phyloP scores from a whole-genome alignment of 352 stramenopile genomes.

The Phytophthora foliorum region DNA sequence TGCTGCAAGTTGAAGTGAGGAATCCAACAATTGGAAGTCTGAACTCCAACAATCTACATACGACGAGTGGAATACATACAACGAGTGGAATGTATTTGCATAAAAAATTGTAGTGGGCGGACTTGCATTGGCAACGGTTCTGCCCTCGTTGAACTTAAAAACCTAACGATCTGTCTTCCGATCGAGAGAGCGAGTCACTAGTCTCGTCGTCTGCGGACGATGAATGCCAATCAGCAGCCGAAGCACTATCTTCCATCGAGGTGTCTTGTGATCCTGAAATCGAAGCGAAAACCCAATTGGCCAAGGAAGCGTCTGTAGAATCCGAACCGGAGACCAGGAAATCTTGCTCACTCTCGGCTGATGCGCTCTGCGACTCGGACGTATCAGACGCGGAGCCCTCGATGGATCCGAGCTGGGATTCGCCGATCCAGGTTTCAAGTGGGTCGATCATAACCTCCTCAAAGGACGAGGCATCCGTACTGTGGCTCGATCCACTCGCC shows the following conservation, averaged over 20 bases:
- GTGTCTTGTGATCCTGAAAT: not conserved
- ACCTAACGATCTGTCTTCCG: slow-evolving; percentile 16
- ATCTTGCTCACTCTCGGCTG: not conserved
- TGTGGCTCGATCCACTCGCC: not conserved
- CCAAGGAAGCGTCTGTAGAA: slow-evolving; percentile 10
- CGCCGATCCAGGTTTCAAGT: slow-evolving; percentile 8
- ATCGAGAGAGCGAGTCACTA: slow-evolving; percentile 17
- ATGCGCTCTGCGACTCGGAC: slow-evolving; percentile 6
- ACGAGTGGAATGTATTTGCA: slow-evolving; percentile 11
- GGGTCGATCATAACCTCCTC: slow-evolving; percentile 3
- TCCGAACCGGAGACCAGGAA: not conserved
- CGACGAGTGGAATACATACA: too few relatives aligned
- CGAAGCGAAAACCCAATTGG: slow-evolving; percentile 13
- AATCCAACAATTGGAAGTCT: too few relatives aligned
- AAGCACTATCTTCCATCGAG: slow-evolving; percentile 9
- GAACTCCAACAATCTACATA: too few relatives aligned
- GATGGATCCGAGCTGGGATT: slow-evolving; percentile 10
- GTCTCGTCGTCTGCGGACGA: slow-evolving; percentile 1
- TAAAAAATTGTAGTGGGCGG: not conserved
- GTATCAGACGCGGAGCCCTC: slow-evolving; percentile 3
- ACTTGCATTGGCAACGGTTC: slow-evolving; percentile 10
- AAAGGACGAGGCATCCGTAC: slow-evolving; percentile 1
- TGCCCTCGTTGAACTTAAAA: slow-evolving; percentile 6
- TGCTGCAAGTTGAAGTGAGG: not conserved
- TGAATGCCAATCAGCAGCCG: slow-evolving; percentile 7